A percentile compares a stretch with the other conserved stretches of the same genome.
Conservation (phyloP, 2,329 filamentous ascomycete genomes). For the Nemania abortiva region DNA sequence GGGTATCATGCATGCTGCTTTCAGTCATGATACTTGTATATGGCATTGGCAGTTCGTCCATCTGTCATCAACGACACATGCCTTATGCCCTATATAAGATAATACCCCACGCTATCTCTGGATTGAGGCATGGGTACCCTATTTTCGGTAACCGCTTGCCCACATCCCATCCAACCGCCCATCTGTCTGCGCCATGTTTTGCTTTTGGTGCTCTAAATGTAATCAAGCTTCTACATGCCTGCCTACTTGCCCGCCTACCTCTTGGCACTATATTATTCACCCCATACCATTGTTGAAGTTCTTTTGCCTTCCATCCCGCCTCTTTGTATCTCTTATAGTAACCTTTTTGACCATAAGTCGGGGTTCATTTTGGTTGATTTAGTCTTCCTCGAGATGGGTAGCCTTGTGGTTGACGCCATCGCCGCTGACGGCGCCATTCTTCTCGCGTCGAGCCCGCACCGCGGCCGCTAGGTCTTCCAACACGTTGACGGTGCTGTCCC, state of each 20-base stretch:
- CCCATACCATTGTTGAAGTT: neutral
- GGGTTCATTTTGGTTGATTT: slow-evolving; percentile 36
- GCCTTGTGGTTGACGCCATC: slow-evolving; percentile 54
- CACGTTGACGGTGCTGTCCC: slow-evolving; percentile 85
- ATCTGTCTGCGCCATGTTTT: slow-evolving; percentile 20
- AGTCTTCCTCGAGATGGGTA: slow-evolving; percentile 66
- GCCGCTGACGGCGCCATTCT: slow-evolving; percentile 53
- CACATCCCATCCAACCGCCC: neutral
- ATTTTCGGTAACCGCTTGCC: neutral
- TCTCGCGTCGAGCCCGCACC: slow-evolving; percentile 78
- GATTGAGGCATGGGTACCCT: neutral
- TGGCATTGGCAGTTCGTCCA: neutral
- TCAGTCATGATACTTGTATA: neutral
- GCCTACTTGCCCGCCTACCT: neutral
- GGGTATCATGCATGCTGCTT: slow-evolving; percentile 11
- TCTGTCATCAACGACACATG: neutral
- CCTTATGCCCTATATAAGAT: neutral
- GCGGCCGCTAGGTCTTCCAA: slow-evolving; percentile 89
- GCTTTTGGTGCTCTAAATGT: slow-evolving; percentile 15
- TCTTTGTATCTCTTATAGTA: neutral
- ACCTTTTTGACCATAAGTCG: neutral
- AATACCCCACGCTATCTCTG: neutral
- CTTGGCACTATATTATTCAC: neutral
- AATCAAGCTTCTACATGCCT: slow-evolving; percentile 18
- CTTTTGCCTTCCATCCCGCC: neutral